Conservation (phyloP, 1,284 basidiomycete species). For the Fomitopsis schrenkii region DNA sequence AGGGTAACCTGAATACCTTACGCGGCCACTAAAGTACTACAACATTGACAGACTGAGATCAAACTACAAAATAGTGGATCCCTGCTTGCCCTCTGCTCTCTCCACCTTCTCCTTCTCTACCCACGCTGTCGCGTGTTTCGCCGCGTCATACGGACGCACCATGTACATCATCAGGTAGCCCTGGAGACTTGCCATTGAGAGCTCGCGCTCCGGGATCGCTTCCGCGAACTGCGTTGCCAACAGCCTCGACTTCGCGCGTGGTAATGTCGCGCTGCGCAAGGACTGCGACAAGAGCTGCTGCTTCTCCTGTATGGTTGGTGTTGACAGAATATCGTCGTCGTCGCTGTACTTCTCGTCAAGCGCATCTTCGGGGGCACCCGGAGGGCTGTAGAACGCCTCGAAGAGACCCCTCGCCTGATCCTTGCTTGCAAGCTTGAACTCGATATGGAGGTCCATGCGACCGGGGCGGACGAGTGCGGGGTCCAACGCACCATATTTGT, state of each 20-base stretch:
- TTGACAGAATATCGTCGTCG: background rate
- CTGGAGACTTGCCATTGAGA: conserved; percentile 74
- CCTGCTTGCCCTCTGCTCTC: conserved; percentile 6
- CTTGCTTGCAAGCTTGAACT: conserved; percentile 66
- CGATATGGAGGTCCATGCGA: conserved; percentile 72
- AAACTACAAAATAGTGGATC: background rate
- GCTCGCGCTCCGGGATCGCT: conserved; percentile 54
- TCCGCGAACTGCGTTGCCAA: conserved; percentile 59
- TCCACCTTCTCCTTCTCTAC: conserved; percentile 22
- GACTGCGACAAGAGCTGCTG: conserved; percentile 22
- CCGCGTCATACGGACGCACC: conserved; percentile 53
- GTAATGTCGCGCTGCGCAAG: conserved; percentile 29
- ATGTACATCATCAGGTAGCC: conserved; percentile 75
- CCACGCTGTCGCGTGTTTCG: conserved; percentile 30
- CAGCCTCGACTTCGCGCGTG: conserved; percentile 27
- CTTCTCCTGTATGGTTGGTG: background rate
- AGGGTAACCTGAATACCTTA: too few species aligned
- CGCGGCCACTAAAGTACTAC: too few species aligned
- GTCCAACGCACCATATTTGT: conserved; percentile 63
- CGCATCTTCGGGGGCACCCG: background rate
- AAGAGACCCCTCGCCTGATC: conserved; percentile 65
- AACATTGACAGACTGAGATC: too few species aligned
- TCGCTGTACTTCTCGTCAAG: background rate
- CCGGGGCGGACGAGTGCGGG: conserved; percentile 72
- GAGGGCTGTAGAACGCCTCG: conserved; percentile 51